Evolutionary conservation across 2,329 filamentous ascomycete species (phyloP).

Genomic region (Penicillium sp.): DNA sequence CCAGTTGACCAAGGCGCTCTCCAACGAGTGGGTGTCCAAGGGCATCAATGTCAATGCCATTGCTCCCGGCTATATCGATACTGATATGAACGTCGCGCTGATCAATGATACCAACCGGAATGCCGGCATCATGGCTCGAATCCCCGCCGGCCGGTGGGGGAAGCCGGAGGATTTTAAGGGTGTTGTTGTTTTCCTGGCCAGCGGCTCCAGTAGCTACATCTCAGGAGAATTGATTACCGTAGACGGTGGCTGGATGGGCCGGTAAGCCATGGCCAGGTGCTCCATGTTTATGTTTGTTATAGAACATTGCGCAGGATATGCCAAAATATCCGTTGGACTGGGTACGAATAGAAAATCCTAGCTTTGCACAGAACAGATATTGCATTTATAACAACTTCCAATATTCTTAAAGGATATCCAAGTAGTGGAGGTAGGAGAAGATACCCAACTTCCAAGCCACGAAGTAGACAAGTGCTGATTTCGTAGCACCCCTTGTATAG

Average conservation of each 20-base stretch:
- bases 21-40: slow-evolving; percentile 48
- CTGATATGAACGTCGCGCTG: slow-evolving; percentile 82
- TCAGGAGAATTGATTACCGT: slow-evolving; percentile 77
- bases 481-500: not conserved
- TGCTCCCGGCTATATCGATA: slow-evolving; percentile 49
- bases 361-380: not conserved
- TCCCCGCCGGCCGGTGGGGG: slow-evolving; percentile 81
- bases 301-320: not conserved
- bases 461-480: not conserved
- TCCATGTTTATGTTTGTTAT: not conserved
- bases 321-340: not conserved
- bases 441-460: not conserved
- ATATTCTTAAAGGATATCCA: not conserved
- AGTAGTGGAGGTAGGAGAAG: not conserved
- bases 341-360: not conserved
- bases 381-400: not conserved
- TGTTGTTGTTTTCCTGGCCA: slow-evolving; percentile 70
- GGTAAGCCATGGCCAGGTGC: slow-evolving; percentile 46
- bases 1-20: slow-evolving; percentile 49
- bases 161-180: slow-evolving; percentile 84
- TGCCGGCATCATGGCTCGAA: slow-evolving; percentile 70
- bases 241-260: slow-evolving; percentile 90
- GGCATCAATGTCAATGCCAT: slow-evolving; percentile 59
- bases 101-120: slow-evolving; percentile 66
- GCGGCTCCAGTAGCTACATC: slow-evolving; percentile 72